phyloP scores from a whole-genome alignment of 1,139 yeast genomes.

The Pichia sp. region DNA sequence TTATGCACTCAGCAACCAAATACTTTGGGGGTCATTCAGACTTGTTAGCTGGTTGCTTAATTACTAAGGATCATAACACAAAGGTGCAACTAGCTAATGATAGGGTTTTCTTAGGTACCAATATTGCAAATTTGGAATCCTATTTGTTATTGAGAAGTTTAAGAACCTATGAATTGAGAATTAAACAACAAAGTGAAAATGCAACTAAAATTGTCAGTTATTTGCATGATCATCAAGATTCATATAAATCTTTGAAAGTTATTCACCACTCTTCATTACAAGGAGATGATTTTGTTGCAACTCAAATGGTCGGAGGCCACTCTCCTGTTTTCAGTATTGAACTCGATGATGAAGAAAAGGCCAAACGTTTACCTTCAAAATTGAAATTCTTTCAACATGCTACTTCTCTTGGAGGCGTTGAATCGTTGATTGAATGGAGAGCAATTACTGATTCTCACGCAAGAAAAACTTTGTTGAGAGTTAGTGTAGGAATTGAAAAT shows the following conservation, averaged over 20 bases:
- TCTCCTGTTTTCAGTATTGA: conserved; percentile 73
- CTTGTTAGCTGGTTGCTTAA: conserved; percentile 70
- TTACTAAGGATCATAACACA: conserved; percentile 46
- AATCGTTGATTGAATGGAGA: conserved; percentile 87
- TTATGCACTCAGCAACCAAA: conserved; percentile 87
- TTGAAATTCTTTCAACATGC: conserved; percentile 78
- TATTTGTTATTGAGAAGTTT: conserved; percentile 69
- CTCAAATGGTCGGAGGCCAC: conserved; percentile 58
- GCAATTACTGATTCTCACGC: conserved; percentile 61
- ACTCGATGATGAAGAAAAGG: conserved; percentile 44
- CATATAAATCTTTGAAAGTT: conserved; percentile 42
- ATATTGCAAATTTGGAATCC: conserved; percentile 69
- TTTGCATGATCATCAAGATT: conserved; percentile 41
- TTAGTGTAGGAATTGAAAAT: conserved; percentile 75
- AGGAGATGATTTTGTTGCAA: conserved; percentile 50
- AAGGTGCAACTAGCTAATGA: conserved; percentile 47
- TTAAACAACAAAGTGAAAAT: conserved; percentile 54
- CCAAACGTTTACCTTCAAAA: conserved; percentile 57
- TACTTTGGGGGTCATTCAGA: conserved; percentile 96
- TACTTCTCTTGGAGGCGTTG: conserved; percentile 91
- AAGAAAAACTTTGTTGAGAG: conserved; percentile 51
- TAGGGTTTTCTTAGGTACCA: conserved; percentile 66
- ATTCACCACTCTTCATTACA: conserved; percentile 74
- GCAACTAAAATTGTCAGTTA: conserved; percentile 58
- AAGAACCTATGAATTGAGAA: conserved; percentile 69